Conservation (phyloP, 2,329 filamentous ascomycete genomes). For the Dothideomycetes sp. region DNA sequence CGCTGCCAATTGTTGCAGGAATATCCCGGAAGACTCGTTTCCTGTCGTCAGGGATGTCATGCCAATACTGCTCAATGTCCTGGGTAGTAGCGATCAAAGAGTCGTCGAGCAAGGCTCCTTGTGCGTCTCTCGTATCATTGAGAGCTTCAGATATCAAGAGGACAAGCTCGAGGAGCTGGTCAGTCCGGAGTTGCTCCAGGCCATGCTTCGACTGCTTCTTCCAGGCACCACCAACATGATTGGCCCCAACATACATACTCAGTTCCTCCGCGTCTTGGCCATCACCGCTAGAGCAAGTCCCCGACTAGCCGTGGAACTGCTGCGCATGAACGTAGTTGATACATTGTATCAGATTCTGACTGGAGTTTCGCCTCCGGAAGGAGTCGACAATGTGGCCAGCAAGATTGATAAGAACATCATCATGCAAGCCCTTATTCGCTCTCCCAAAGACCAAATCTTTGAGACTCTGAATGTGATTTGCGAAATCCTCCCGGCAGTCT, state of each 20-base stretch:
- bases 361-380: slow-evolving; percentile 80
- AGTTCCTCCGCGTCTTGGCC: slow-evolving; percentile 83
- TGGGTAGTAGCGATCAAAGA: slow-evolving; percentile 86
- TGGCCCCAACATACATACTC: slow-evolving; percentile 86
- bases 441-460: slow-evolving; percentile 88
- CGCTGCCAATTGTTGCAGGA: slow-evolving; percentile 94
- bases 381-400: slow-evolving; percentile 63
- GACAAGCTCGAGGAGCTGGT: slow-evolving; percentile 86
- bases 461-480: slow-evolving; percentile 97
- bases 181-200: slow-evolving; percentile 73
- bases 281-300: slow-evolving; percentile 87
- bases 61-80: slow-evolving; percentile 83
- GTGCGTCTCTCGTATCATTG: slow-evolving; percentile 89
- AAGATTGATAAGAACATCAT: slow-evolving; percentile 95
- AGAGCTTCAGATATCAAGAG: slow-evolving; percentile 87
- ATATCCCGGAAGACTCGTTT: slow-evolving; percentile 91
- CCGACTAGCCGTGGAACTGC: slow-evolving; percentile 72
- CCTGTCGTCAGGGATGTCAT: slow-evolving; percentile 87
- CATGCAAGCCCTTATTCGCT: slow-evolving; percentile 96
- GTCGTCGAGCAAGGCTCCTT: slow-evolving; percentile 95
- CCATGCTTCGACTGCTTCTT: slow-evolving; percentile 74
- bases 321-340: slow-evolving; percentile 95
- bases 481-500: slow-evolving; percentile 73
- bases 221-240: slow-evolving; percentile 95
- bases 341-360: slow-evolving; percentile 96